Base-by-base conservation (phyloP, 768 basidiomycete genomes). In the Trametes gibbosa region DNA sequence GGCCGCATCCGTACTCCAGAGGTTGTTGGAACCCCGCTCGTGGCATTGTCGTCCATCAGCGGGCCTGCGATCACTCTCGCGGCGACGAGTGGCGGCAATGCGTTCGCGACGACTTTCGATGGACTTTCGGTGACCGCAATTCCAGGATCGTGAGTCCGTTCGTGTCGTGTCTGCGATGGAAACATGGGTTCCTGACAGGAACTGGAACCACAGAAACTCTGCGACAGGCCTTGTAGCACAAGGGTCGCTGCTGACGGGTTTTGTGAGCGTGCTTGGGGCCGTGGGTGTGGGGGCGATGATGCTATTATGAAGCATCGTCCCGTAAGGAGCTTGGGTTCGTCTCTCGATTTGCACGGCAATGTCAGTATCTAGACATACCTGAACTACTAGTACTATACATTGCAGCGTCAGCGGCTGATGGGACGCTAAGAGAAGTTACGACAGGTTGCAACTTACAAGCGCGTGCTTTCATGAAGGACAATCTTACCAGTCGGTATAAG, bases 21-120 rank as follows among this genome's bases (percentile, higher is more conserved):
- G 37, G 37, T 39, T 2, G 16, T 37, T 2, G 50, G 37, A 0
- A 40, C 24, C 23, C 50, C 50, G 6, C 19, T 40, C 2, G 50
- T 51, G 14, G 50, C 19, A 21, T 13, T 51, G 8, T 51, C 50
- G 10, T 51, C 50, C 10, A 51, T 37, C 6, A 34, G 50, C 19
- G 50, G 50, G 9, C 19, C 35, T 16, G 50, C 50, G 5, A 27
- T 51, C 6, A 51, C 50, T 10, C 50, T 51, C 37, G 50, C 50
- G 23, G 21, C 39, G 37, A 51, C 19, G 19, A 34, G 32, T 6
- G 50, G 35, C 2, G 37, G 35, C 13, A n/a, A 41, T 1, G 50
- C 37, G 21, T 51, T 51, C 50, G 14, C 35, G 37, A 51, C 50
- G 24, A 51, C 50, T 21, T 51, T 51, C 50, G 50, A 51, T 23